Conservation (phyloP, 1,284 basidiomycete species). For the Coniferiporia weirii region DNA sequence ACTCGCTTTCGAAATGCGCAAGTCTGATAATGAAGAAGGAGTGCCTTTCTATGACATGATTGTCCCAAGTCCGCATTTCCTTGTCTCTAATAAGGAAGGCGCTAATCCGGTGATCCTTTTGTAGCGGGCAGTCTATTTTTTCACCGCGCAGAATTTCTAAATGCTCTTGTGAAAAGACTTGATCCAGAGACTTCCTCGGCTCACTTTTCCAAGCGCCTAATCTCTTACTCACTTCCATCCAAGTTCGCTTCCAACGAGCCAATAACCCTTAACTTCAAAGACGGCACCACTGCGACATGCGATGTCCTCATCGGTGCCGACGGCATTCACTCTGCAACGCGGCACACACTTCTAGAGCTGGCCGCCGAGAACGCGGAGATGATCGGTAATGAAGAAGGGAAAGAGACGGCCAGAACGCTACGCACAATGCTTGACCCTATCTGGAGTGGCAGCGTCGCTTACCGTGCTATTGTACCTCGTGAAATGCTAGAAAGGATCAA, state of each 20-base stretch:
- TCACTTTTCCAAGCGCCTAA: conserved; percentile 35
- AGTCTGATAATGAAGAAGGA: conserved; percentile 31
- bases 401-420: conserved; percentile 19
- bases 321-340: conserved; percentile 33
- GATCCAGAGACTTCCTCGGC: conserved; percentile 27
- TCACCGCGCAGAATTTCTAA: conserved; percentile 40
- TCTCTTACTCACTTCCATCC: conserved; percentile 30
- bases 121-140: conserved; percentile 35
- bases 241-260: conserved; percentile 16
- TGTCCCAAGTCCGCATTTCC: conserved; percentile 28
- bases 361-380: background rate
- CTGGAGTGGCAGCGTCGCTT: conserved; percentile 32
- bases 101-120: background rate
- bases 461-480: conserved; percentile 33
- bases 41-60: conserved; percentile 26
- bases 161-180: conserved; percentile 32
- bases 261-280: conserved; percentile 37
- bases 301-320: too few relatives aligned
- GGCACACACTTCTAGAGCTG: conserved; percentile 2
- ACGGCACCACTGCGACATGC: conserved; percentile 36
- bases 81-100: background rate
- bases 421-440: conserved; percentile 28
- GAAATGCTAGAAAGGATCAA: conserved; percentile 22
- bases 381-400: conserved; percentile 10
- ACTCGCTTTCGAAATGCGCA: conserved; percentile 30